A percentile compares a stretch with the other conserved stretches of the same genome.
phyloP scores from a whole-genome alignment of 2,329 filamentous ascomycete species.

The Westerdykella sp. region DNA sequence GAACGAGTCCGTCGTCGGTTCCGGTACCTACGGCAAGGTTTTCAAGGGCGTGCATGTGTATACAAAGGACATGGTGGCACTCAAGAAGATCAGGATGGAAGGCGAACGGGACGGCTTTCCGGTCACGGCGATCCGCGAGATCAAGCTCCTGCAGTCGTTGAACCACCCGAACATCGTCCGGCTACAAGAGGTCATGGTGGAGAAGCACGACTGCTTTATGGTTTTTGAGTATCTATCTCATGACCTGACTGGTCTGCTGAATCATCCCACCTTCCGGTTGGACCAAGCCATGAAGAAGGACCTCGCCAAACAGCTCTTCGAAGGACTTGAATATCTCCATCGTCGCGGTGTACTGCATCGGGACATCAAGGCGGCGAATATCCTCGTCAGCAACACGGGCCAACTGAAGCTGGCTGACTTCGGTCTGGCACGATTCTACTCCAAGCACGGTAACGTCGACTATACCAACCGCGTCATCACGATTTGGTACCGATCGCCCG shows the following conservation, averaged over 20 bases:
- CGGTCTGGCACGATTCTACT: slow-evolving; percentile 90
- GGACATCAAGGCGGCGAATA: slow-evolving; percentile 95
- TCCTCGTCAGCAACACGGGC: slow-evolving; percentile 82
- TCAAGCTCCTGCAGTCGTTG: slow-evolving; percentile 83
- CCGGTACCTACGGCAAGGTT: slow-evolving; percentile 91
- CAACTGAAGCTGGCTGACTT: slow-evolving; percentile 97
- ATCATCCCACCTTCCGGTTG: slow-evolving; percentile 86
- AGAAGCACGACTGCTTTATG: slow-evolving; percentile 98
- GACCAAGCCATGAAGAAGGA: slow-evolving; percentile 86
- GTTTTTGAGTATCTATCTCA: slow-evolving; percentile 98
- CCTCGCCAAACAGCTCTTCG: slow-evolving; percentile 85
- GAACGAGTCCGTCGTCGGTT: slow-evolving; percentile 95
- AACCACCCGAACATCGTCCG: slow-evolving; percentile 77
- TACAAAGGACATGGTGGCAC: slow-evolving; percentile 71
- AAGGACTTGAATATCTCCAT: slow-evolving; percentile 90
- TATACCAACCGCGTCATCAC: slow-evolving; percentile 99
- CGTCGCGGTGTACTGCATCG: slow-evolving; percentile 88
- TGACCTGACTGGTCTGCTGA: slow-evolving; percentile 88
- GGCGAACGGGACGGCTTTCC: slow-evolving; percentile 87
- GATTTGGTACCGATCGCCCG: slow-evolving; percentile 96
- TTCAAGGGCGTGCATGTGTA: slow-evolving; percentile 95
- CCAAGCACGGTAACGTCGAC: slow-evolving; percentile 83
- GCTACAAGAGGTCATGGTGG: slow-evolving; percentile 91
- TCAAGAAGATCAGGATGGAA: slow-evolving; percentile 92
- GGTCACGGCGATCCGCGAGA: slow-evolving; percentile 83